Percentiles rank a stretch among this genome's conserved stretches.
Conservation (phyloP, 1,284 basidiomycete species). For the Vanrija sp. region DNA sequence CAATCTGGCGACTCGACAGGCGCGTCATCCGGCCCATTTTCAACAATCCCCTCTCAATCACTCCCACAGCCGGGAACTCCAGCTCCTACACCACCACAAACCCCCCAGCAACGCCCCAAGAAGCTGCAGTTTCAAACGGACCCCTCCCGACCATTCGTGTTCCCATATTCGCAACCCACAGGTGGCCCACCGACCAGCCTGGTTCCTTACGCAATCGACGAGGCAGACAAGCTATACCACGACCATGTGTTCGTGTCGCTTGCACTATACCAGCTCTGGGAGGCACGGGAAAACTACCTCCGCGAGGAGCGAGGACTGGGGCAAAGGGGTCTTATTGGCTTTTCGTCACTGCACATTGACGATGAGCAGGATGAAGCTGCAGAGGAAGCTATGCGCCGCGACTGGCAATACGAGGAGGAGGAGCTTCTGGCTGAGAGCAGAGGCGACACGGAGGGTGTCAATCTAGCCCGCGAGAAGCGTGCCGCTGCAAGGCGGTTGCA, state of each 20-base stretch:
- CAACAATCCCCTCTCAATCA: slow-evolving; percentile 3
- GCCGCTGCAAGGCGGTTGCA: slow-evolving; percentile 78
- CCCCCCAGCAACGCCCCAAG: slow-evolving; percentile 75
- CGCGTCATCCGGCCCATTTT: slow-evolving; percentile 18
- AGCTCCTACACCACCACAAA: slow-evolving; percentile 81
- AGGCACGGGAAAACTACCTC: slow-evolving; percentile 90
- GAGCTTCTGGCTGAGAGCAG: slow-evolving; percentile 53
- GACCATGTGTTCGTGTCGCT: slow-evolving; percentile 87
- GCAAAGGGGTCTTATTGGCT: slow-evolving; percentile 55
- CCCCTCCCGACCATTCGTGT: slow-evolving; percentile 87
- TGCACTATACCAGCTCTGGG: slow-evolving; percentile 89
- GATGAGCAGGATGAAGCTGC: slow-evolving; percentile 46
- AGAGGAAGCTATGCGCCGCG: slow-evolving; percentile 57
- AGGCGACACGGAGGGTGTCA: slow-evolving; percentile 57
- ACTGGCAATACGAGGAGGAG: slow-evolving; percentile 60
- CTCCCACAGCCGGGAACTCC: slow-evolving; percentile 66
- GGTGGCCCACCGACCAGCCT: slow-evolving; percentile 48
- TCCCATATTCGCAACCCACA: slow-evolving; percentile 75
- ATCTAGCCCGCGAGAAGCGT: slow-evolving; percentile 63
- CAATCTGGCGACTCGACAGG: slow-evolving; percentile 16
- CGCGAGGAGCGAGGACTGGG: slow-evolving; percentile 85
- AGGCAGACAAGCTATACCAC: slow-evolving; percentile 86
- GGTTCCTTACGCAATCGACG: slow-evolving; percentile 91
- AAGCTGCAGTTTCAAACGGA: slow-evolving; percentile 99
- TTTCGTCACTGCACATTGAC: slow-evolving; percentile 43